Conservation (phyloP, 2,329 filamentous ascomycete species). For the Polychaeton citri region DNA sequence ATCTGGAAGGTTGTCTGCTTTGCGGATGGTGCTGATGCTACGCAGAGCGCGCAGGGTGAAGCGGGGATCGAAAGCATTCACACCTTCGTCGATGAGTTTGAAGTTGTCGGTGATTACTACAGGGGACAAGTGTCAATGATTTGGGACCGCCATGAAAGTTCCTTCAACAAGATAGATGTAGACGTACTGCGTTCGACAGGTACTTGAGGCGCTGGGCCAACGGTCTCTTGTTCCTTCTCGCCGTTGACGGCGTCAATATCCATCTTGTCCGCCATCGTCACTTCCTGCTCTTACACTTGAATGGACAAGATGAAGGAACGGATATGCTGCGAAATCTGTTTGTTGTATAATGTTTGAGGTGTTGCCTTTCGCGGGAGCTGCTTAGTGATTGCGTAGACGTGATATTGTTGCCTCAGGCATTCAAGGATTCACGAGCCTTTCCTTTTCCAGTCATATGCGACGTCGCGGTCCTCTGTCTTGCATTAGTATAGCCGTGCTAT, state of each 20-base stretch:
- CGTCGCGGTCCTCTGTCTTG: neutral
- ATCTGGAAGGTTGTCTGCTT: slow-evolving; percentile 41
- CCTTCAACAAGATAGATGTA: neutral
- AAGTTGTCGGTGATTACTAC: slow-evolving; percentile 94
- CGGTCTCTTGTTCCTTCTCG: slow-evolving; percentile 27
- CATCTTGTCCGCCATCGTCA: slow-evolving; percentile 37
- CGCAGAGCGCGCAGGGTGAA: slow-evolving; percentile 89
- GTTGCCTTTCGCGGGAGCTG: too few species aligned
- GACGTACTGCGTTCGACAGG: slow-evolving; percentile 20
- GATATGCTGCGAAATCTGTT: neutral
- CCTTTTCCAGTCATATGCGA: neutral
- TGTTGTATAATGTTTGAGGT: neutral
- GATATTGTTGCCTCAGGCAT: neutral
- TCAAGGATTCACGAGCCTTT: neutral
- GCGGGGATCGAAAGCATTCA: slow-evolving; percentile 83
- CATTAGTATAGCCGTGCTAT: too few species aligned
- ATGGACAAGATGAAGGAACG: slow-evolving; percentile 3
- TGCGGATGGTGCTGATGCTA: slow-evolving; percentile 90
- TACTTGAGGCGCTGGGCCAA: slow-evolving; percentile 22
- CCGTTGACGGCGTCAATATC: slow-evolving; percentile 25
- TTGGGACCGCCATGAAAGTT: too few species aligned
- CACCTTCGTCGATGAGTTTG: slow-evolving; percentile 77
- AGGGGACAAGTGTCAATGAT: neutral
- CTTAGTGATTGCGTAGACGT: neutral
- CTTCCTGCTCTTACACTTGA: too few species aligned